Base-by-base conservation (phyloP, 1,284 basidiomycete species). In the Trichosporon sp. region DNA sequence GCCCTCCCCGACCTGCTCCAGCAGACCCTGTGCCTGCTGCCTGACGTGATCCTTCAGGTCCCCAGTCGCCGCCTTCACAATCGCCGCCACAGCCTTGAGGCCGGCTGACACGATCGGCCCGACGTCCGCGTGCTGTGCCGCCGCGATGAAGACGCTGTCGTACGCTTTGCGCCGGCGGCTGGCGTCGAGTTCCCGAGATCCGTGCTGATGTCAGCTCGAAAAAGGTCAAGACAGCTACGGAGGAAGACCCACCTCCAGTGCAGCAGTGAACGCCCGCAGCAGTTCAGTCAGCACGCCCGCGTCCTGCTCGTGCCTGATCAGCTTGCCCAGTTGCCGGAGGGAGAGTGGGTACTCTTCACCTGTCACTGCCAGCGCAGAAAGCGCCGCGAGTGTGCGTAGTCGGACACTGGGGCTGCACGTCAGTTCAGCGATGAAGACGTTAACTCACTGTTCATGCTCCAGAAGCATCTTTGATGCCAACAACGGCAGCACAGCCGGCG, bases 401-500 rank as follows among this genome's bases (percentile, higher is more conserved):
- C 81, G 73, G 1, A 81, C 65, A 1, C 75, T 73, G 0, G 79
- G 70, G 7, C 80, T 82, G 65, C 12, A 16, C 7, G 40, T 72
- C 48, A 63, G 40, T 38, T 38, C 14, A 2, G 26, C 1, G 16
- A 19, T 8, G 16, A 2, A 7, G 6, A 38, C 4, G 19, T 19
- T 3, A 2, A 75, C 78, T 68, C 59, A 81, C 81, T 75, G 21
- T 0, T 74, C 68, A 43, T 83, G 80, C 66, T 76, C 74, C 1
- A 80, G 68, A 12, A 83, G 64, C 0, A 66, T 19, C 51, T 73
- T 75, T 1, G 77, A 73, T 0, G 67, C 68, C 10, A 83, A 69
- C 1, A 81, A 65, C 0, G 79, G 80, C 7, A 75, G 72, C 2
- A 83, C 80, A 10, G 83, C 83, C 2, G 83, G 82, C 10, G 69